Percentiles rank a stretch among this genome's conserved stretches.
These are phyloP conservation scores for Pachysandra terminalis DNA, from an alignment of 164 flowering plant species.

Conservation along the genomic window DNA sequence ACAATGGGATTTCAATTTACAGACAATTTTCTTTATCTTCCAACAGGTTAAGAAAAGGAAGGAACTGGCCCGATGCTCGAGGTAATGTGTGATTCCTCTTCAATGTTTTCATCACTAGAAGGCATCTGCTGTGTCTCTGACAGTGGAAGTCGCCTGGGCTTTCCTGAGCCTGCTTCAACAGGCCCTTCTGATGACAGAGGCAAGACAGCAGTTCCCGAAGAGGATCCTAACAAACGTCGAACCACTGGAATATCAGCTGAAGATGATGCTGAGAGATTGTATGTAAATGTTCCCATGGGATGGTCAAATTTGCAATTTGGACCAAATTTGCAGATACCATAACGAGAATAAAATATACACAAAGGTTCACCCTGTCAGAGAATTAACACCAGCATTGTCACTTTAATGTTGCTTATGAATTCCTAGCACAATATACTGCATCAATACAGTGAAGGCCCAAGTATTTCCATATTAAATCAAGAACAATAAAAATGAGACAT, in stretches of 20 bases:
- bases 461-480: no score
- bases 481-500: no score
- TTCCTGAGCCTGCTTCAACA: conserved; percentile 52
- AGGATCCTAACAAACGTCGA: conserved; percentile 56
- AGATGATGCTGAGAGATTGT: conserved; percentile 50
- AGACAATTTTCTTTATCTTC: conserved; percentile 27
- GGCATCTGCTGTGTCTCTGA: conserved; percentile 70
- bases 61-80: conserved; percentile 28
- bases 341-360: conserved; percentile 88
- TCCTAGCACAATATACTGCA: not conserved
- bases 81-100: conserved; percentile 45
- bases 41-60: conserved; percentile 33
- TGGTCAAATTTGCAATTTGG: conserved; percentile 99
- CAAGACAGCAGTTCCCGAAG: conserved; percentile 53
- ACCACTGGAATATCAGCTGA: conserved; percentile 55
- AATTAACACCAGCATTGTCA: conserved; percentile 9
- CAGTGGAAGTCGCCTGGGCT: conserved; percentile 53
- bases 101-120: conserved; percentile 59
- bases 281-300: conserved; percentile 76
- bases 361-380: conserved; percentile 83
- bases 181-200: conserved; percentile 62
- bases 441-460: not conserved
- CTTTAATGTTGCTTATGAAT: not conserved
- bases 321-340: conserved; percentile 98
- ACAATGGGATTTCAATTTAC: conserved; percentile 60